Conservation (phyloP, 2,329 filamentous ascomycete genomes). For the Rutstroemia sp. region DNA sequence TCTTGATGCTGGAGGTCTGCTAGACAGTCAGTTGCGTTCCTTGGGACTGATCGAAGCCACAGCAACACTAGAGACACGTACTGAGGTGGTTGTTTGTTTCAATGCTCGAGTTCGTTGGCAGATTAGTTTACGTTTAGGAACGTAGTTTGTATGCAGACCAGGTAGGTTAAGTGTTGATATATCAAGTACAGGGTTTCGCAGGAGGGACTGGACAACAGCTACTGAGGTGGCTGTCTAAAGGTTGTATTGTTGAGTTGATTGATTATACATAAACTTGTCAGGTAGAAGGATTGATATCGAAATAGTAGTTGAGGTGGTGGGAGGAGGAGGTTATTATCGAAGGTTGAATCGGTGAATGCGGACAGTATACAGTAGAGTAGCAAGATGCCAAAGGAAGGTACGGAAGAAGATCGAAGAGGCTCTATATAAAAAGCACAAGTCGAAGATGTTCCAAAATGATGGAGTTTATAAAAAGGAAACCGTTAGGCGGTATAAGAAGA, state of each 20-base stretch:
- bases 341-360: conserved; percentile 3
- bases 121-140: conserved; percentile 20
- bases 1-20: conserved; percentile 13
- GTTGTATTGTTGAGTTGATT: conserved; percentile 21
- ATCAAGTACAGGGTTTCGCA: conserved; percentile 13
- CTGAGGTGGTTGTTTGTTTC: conserved; percentile 7
- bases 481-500: conserved; percentile 29
- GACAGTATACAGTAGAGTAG: conserved; percentile 20
- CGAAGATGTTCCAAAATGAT: conserved; percentile 29
- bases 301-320: conserved; percentile 12
- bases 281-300: conserved; percentile 6
- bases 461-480: conserved; percentile 29
- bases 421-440: conserved; percentile 27
- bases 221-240: conserved; percentile 29
- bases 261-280: conserved; percentile 29
- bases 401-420: conserved; percentile 29
- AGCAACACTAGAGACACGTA: conserved; percentile 13
- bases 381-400: conserved; percentile 31
- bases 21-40: conserved; percentile 20
- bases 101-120: conserved; percentile 7
- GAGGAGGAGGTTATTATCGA: conserved; percentile 21
- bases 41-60: conserved; percentile 1
- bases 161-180: conserved; percentile 10
- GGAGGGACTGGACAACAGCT: conserved; percentile 33
- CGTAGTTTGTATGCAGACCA: conserved; percentile 10